phyloP scores from a whole-genome alignment of 768 basidiomycete genomes.

The Suillus tomentosus region DNA sequence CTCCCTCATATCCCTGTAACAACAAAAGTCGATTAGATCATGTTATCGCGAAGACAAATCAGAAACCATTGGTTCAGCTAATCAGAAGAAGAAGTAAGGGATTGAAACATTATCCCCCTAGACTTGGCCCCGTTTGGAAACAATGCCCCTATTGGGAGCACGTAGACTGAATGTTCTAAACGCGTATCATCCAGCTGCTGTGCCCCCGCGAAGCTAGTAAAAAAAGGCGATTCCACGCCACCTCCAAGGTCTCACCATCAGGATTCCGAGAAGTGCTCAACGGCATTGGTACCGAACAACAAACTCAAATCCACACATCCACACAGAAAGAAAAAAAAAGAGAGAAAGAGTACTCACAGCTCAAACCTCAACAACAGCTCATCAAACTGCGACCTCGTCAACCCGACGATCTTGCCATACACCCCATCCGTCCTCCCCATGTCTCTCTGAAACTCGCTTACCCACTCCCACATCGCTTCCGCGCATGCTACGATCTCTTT shows the following conservation, averaged over 20 bases:
- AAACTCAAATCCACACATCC: not conserved
- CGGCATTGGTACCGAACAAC: not conserved
- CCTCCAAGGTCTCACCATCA: not conserved
- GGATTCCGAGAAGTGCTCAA: not conserved
- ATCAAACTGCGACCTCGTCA: conserved; percentile 67
- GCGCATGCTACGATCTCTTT: conserved; percentile 70
- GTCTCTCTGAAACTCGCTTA: conserved; percentile 48
- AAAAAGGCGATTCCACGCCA: not conserved
- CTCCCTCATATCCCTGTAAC: conserved; percentile 64
- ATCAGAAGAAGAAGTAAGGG: not conserved
- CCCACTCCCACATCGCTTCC: conserved; percentile 83
- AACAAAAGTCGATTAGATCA: conserved; percentile 9
- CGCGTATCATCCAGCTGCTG: conserved; percentile 5
- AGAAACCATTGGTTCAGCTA: not conserved
- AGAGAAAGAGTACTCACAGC: conserved; percentile 47
- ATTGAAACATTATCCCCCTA: not conserved
- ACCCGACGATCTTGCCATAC: conserved; percentile 40
- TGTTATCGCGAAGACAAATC: not conserved
- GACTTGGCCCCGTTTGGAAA: not conserved
- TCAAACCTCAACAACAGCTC: conserved; percentile 57
- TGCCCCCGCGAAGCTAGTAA: not conserved
- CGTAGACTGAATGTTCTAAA: not conserved
- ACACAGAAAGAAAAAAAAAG: not conserved
- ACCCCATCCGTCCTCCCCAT: conserved; percentile 13
- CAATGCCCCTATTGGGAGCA: not conserved